Evolutionary conservation across 257 asterid genomes (phyloP).

Genomic region (Solanum chmielewskii): DNA sequence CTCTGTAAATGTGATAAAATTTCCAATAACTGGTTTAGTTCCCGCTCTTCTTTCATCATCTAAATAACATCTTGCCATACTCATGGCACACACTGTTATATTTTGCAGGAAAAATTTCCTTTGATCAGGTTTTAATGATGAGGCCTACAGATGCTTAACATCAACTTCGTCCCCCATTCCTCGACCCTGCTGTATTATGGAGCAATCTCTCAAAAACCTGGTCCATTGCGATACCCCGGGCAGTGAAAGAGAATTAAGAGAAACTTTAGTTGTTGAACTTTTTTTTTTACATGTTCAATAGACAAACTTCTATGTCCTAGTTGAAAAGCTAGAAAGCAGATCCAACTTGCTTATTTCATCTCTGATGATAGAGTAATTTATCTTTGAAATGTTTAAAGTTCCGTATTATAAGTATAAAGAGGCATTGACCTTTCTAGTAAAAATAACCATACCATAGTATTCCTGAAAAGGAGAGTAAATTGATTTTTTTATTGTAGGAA

Average conservation of each 20-base stretch:
- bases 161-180: background rate
- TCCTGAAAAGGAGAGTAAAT: background rate
- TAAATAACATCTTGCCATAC: background rate
- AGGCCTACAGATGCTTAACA: background rate
- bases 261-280: background rate
- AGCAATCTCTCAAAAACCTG: background rate
- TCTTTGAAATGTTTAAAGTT: background rate
- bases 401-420: background rate
- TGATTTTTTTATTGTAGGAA: background rate
- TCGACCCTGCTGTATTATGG: background rate
- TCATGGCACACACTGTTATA: background rate
- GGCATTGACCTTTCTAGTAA: background rate
- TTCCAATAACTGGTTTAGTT: background rate
- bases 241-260: background rate
- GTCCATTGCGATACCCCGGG: background rate
- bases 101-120: background rate
- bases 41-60: background rate
- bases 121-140: background rate
- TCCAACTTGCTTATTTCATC: background rate
- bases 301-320: background rate
- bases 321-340: background rate
- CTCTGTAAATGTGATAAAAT: background rate
- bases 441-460: background rate
- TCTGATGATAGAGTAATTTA: background rate
- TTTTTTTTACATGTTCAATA: background rate